These are phyloP conservation scores for Backusella psychrophila DNA, from an alignment of 192 early-diverging fungal genomes.

Conservation along the genomic window DNA sequence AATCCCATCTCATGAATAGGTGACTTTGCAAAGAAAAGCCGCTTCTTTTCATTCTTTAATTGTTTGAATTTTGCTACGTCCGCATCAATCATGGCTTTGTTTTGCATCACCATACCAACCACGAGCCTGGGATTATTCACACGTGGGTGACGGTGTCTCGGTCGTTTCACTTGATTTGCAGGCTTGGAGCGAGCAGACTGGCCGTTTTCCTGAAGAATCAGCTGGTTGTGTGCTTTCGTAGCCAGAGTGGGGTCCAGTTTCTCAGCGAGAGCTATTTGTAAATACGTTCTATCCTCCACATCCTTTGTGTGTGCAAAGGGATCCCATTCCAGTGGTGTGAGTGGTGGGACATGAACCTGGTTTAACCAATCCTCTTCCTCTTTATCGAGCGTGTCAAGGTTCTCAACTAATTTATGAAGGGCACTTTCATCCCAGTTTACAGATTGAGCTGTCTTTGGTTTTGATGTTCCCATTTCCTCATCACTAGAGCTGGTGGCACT, in stretches of 20 bases:
- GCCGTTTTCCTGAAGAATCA: not conserved
- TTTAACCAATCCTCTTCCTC: not conserved
- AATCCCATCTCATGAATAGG: conserved; percentile 98
- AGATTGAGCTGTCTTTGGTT: not conserved
- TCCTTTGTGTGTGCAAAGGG: conserved; percentile 27
- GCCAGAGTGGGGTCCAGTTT: not conserved
- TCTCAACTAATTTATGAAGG: not conserved
- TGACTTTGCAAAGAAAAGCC: conserved; percentile 88
- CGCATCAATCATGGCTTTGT: conserved; percentile 42
- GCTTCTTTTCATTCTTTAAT: conserved; percentile 88
- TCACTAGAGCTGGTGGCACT: not conserved
- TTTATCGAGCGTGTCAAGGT: not conserved
- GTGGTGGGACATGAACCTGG: not conserved
- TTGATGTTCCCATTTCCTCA: not conserved
- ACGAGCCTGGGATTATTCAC: conserved; percentile 61
- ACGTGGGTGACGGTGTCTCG: conserved; percentile 66
- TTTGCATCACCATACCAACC: conserved; percentile 61
- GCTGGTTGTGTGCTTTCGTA: not conserved
- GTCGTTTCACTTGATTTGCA: conserved; percentile 27
- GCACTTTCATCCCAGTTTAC: not conserved
- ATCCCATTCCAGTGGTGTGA: conserved; percentile 26
- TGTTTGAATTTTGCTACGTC: conserved; percentile 91
- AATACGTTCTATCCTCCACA: conserved; percentile 46
- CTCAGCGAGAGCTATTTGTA: conserved; percentile 41
- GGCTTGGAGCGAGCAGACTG: conserved; percentile 59